Conservation (phyloP, 805 yeast genomes). For the Yamadazyma paraphyllophila region DNA sequence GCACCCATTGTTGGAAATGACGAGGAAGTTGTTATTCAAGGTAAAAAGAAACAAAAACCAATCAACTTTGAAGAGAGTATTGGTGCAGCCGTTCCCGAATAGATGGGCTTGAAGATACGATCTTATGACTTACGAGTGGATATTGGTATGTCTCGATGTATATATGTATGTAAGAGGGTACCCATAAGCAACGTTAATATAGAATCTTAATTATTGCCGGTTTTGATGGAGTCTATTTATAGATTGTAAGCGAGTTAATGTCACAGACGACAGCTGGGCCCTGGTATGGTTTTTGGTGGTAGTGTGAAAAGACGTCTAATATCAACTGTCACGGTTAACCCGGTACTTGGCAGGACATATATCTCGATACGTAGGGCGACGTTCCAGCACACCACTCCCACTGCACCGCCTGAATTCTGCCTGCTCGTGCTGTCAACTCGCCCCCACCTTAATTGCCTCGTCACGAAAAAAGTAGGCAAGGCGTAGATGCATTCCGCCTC, state of each 20-base stretch:
- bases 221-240: not conserved
- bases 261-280: too few species aligned
- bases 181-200: not conserved
- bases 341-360: too few species aligned
- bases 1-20: conserved; percentile 43
- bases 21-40: conserved; percentile 23
- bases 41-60: conserved; percentile 11
- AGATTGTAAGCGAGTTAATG: not conserved
- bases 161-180: not conserved
- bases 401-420: too few species aligned
- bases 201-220: not conserved
- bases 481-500: too few species aligned
- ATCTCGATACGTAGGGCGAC: too few species aligned
- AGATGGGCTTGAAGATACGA: not conserved
- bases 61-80: conserved; percentile 1
- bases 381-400: too few species aligned
- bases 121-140: conserved; percentile 4
- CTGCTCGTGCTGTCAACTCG: too few species aligned
- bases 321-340: too few species aligned
- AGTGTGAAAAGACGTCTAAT: too few species aligned
- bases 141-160: not conserved
- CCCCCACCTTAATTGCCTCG: too few species aligned
- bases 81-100: conserved; percentile 3
- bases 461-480: too few species aligned
- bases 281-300: too few species aligned